Evolutionary conservation across 2,329 filamentous ascomycete genomes (phyloP), one percentile per base, ranked within the genome.

Genomic region (Atkinsonella hypoxylon): DNA sequence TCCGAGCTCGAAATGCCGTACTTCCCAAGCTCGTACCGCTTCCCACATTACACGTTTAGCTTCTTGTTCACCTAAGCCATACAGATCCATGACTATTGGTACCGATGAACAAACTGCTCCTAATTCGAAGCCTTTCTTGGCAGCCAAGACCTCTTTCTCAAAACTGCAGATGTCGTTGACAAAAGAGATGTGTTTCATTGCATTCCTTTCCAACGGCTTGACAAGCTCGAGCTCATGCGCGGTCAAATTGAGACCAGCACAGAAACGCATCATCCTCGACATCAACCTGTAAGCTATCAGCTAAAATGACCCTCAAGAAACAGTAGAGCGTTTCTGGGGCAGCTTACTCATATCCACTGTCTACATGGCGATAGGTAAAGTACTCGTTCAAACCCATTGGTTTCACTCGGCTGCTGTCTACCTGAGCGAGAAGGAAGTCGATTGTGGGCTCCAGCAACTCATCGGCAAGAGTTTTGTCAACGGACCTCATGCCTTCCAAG

Each of bases 131-230:
- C 22, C 11, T 32, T 11, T 44, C 9, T 22, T 18, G 9, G 17
- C 20, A 18, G 41, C 5, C 7, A 44, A 18, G 15, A 44, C 41
- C 39, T 71, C 69, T 55, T 72, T 72, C n/a, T 70, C 67, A 42
- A 51, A 71, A 53, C 61, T 65, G 49, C 57, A 66, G 51, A 71
- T 70, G 52, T 72, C 69, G 56, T 71, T 71, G 30, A 72, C 56
- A 6, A 71, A 55, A 2, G 67, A 65, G 42, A 71, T 57, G 43
- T 71, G 69, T 52, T 65, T 64, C 4, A 61, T 55, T 51, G 59
- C 66, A 51, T 67, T 69, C 31, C 51, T 41, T 13, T 72, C 68
- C 6, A 69, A 47, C 0, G 54, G 39, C 0, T 51, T 40, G 2
- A 64, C 52, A 0, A 48, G 30, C 0, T 48, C 43, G 0, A 67